Base-by-base conservation (phyloP, 345 rosid species). In the Boechera stricta region DNA sequence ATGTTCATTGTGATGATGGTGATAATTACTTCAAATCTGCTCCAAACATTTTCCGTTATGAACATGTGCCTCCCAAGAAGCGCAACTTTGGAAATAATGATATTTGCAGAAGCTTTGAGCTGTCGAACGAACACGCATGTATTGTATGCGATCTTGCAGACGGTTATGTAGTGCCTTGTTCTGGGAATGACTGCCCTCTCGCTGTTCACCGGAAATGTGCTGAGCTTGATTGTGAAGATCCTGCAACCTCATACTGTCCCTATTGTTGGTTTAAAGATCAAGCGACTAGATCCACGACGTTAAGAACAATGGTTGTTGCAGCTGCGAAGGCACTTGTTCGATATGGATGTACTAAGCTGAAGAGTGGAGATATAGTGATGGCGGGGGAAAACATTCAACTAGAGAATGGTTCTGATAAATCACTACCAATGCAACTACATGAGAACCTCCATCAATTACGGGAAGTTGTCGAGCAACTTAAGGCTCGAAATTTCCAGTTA, bases 231-330 rank as follows among this genome's bases (percentile, higher is more conserved):
- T 58, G 7, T 16, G 15, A 58, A 33, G 26, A 58, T 58, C 28
- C 28, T 2, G 12, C 15, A 35, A 33, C 18, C 13, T 8, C 28
- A 2, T 58, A 16, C 3, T 33, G 64, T 58, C 44, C 63, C 1
- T 58, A 33, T 36, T 58, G 64, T 58, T 58, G 64, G 64, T 35
- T 33, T 35, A 58, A 9, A 9, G 2, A 33, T 8, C 64, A 58
- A 58, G 44, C 13, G 5, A 4, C 13, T 4, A n/a, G 44, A 33
- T 33, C 42, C 44, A 33, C 1, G 2, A 2, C 21, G 4, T 10
- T 10, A 15, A 53, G 57, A 24, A 53, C 57, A 53, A 26, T 28
- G 36, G 36, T 5, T 4, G 44, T 58, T 58, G 64, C 2, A 8
- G 44, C 28, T 0, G 64, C 44, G 4, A 58, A 58, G 24, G 28